Base-by-base conservation (phyloP, 2,329 filamentous ascomycete genomes). In the Plectosphaerella plurivora region DNA sequence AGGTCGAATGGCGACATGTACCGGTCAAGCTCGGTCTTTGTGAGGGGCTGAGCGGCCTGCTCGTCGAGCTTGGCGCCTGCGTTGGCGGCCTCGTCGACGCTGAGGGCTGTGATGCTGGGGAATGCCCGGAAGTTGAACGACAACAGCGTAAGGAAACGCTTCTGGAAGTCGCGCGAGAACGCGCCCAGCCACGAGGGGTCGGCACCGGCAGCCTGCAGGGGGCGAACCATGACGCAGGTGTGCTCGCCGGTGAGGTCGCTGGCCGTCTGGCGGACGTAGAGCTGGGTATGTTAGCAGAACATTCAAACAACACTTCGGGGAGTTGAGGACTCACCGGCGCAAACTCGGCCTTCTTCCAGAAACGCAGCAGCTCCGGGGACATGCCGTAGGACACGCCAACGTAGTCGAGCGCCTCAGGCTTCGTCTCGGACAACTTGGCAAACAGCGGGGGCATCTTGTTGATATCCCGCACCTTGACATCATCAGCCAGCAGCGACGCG, bases 161-260 rank as follows among this genome's bases (percentile, higher is more conserved):
- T 86, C 65, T 97, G 92, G 79, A 97, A 99, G 68, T 99, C 94
- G 56, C 88, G 83, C 4, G 93, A 82, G 65, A 95, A 99, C 3
- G 91, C 91, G 15, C 89, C 90, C 0, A 97, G 84, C 94, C 94
- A 97, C 62, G 82, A 84, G 52, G 76, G 77, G 60, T 96, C 91
- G 42, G 84, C 85, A 51, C 76, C 77, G 50, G 71, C 76, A n/a
- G n/a, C 35, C 54, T 83, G 78, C 7, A 99, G 78, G 2, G 91
- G 88, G 53, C 91, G 84, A 47, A 99, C 80, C 95, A 99, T 99
- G 25, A 99, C 93, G 66, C 91, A 97, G 0, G 94, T 96, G 68
- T 99, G 94, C 71, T 99, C 94, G 51, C 94, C 94, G 0, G 95
- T 99, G 45, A 99, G 78, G 53, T 97, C 94, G 66, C 97, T 99